Evolutionary conservation across 345 rosid genomes (phyloP).

Genomic region (Eucalyptus erythrocorys): DNA sequence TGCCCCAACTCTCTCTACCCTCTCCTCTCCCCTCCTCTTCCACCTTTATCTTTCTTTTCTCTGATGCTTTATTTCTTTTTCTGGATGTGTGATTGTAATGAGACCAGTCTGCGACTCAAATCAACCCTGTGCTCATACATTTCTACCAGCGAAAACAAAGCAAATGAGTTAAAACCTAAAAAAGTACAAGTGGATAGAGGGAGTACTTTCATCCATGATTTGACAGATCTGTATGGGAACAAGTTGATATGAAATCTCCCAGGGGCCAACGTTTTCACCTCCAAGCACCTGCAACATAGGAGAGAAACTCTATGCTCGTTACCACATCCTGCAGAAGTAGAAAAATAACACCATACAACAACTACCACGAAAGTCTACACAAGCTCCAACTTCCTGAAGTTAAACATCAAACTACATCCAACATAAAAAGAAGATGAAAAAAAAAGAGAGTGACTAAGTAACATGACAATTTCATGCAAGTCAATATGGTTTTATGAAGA

Average conservation of each 20-base stretch:
- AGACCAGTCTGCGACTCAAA: background rate
- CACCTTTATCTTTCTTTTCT: background rate
- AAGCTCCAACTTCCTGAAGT: background rate
- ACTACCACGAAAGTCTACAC: background rate
- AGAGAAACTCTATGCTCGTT: background rate
- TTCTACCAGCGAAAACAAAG: background rate
- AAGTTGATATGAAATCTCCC: background rate
- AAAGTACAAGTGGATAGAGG: background rate
- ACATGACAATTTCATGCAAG: background rate
- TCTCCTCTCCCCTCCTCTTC: background rate
- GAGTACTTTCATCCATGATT: background rate
- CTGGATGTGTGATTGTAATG: background rate
- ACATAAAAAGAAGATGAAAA: background rate
- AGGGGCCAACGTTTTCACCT: background rate
- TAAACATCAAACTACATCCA: background rate
- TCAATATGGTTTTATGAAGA: background rate
- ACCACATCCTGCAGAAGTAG: background rate
- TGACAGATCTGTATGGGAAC: background rate
- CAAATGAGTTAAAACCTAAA: background rate
- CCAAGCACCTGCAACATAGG: background rate
- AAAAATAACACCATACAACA: background rate
- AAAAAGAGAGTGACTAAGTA: background rate
- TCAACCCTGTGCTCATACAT: background rate
- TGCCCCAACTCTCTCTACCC: fast-evolving
- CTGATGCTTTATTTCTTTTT: background rate